Base-by-base conservation (phyloP, 1,284 basidiomycete species). In the Trametes hirsuta region DNA sequence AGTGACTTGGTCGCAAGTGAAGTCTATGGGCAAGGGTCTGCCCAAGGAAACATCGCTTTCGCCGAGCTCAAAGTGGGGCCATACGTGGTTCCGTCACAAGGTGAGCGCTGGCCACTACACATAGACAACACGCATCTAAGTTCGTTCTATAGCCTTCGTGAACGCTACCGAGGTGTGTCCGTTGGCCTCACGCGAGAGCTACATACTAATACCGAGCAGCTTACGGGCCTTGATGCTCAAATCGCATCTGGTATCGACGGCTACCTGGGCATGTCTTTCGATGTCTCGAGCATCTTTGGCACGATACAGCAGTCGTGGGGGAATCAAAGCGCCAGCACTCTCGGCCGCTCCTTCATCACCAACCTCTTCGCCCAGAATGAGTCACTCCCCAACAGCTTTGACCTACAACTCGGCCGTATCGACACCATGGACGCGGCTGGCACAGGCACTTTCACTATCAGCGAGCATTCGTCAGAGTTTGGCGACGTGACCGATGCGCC, bases 361-460 rank as follows among this genome's bases (percentile, higher is more conserved):
- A 44, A 42, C 40, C n/a, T 52, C 40, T 52, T 52, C 48, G 48
- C 48, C 15, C 48, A 50, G 36, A 50, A 50, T 60, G 37, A 47
- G 24, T 56, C 63, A 21, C 59, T 64, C 45, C 69, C 69, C 25
- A 71, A 72, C 61, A 58, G 70, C 58, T 71, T 74, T 66, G 67
- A 71, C 53, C 62, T 73, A 15, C 66, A 68, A 25, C 69, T 74
- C 37, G 72, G 69, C 1, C 71, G 72, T 47, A 47, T 66, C 8
- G 63, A 59, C 50, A 69, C 69, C 55, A 61, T 66, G 39, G 64
- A 66, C 47, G 68, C 66, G 41, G 59, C 61, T n/a, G 61, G 64
- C 35, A 65, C 68, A 18, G 72, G 74, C 10, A 59, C 64, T 11
- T 73, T 75, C 68, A 67, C 69, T 12, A 71, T 75, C 52, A 64